A percentile compares a stretch with the other conserved stretches of the same genome.
These are phyloP conservation scores for Dictyophora rubrovolvata DNA, from an alignment of 768 basidiomycete genomes.

Conservation along the genomic window DNA sequence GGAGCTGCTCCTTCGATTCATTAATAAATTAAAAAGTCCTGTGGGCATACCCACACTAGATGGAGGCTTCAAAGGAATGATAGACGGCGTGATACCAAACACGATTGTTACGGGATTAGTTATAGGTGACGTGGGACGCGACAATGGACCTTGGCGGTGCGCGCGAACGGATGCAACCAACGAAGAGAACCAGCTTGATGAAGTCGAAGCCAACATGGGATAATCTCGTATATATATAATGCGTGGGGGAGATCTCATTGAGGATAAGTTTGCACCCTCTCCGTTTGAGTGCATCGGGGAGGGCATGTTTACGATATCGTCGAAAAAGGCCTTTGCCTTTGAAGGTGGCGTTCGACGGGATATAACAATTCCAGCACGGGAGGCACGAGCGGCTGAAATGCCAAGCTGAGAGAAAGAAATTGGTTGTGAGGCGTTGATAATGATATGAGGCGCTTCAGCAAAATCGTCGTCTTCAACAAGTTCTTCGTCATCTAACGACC, in stretches of 20 bases:
- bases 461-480: slow-evolving; percentile 38
- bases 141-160: slow-evolving; percentile 55
- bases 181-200: slow-evolving; percentile 71
- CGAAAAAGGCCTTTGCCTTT: slow-evolving; percentile 64
- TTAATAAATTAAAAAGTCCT: slow-evolving; percentile 33
- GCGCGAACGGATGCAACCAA: slow-evolving; percentile 70
- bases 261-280: slow-evolving; percentile 11
- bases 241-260: slow-evolving; percentile 37
- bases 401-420: slow-evolving; percentile 18
- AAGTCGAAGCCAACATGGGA: slow-evolving; percentile 59
- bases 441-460: slow-evolving; percentile 18
- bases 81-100: slow-evolving; percentile 75
- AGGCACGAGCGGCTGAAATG: slow-evolving; percentile 26
- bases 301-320: slow-evolving; percentile 59
- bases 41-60: slow-evolving; percentile 15
- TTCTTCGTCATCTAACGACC: slow-evolving; percentile 30
- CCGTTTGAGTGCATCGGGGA: slow-evolving; percentile 16
- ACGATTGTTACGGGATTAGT: slow-evolving; percentile 70
- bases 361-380: slow-evolving; percentile 12
- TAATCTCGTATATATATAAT: slow-evolving; percentile 82
- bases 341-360: slow-evolving; percentile 35
- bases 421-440: slow-evolving; percentile 6
- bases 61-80: slow-evolving; percentile 38
- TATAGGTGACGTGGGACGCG: slow-evolving; percentile 50
- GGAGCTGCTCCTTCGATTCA: slow-evolving; percentile 30